Base-by-base conservation (phyloP, 495 filamentous ascomycete genomes). In the Lophium mytilinum region DNA sequence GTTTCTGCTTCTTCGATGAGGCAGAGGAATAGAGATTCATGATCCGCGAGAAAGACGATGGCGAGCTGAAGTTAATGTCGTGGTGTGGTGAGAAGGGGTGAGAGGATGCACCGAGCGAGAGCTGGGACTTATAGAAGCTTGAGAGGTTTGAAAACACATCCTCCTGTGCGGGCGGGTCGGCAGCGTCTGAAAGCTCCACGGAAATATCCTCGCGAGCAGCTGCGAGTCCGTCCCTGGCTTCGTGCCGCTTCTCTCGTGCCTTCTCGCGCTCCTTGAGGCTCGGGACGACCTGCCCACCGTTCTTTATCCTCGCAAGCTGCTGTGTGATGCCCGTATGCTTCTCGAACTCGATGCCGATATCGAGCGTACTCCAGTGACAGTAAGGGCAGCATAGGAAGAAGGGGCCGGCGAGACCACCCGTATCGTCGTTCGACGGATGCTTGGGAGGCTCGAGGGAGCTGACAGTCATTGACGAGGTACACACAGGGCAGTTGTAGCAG, bases 401-500 rank as follows among this genome's bases (percentile, higher is more conserved):
- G 0, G 88, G 85, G 5, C 64, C 45, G 33, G 45, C 45, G 12
- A 48, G 21, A 33, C 45, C 71, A 14, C 57, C 57, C 15, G 12
- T 10, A 52, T 52, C 49, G 4, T 51, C 42, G 17, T 0, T 84
- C 33, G 56, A 21, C 39, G 58, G 57, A 35, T 75, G 70, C 4
- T 70, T 66, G 21, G 68, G 58, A 11, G 54, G 34, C 39, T 86
- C 84, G 56, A 88, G 69, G 18, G 81, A 80, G 52, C 78, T 86
- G 41, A 94, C 84, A 18, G 83, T 75, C 9, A 96, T 77, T 18
- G 88, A 86, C 1, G 89, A 81, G n/a, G 85, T 84, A 69, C 93
- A 98, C 55, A 86, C 73, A 1, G 93, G 94, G 63, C 93, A 98
- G 67, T 91, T 87, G 76, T 91, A 96, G 71, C 93, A 98, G 66